Conservation (phyloP, 495 filamentous ascomycete genomes). For the Cairneyella variabilis region DNA sequence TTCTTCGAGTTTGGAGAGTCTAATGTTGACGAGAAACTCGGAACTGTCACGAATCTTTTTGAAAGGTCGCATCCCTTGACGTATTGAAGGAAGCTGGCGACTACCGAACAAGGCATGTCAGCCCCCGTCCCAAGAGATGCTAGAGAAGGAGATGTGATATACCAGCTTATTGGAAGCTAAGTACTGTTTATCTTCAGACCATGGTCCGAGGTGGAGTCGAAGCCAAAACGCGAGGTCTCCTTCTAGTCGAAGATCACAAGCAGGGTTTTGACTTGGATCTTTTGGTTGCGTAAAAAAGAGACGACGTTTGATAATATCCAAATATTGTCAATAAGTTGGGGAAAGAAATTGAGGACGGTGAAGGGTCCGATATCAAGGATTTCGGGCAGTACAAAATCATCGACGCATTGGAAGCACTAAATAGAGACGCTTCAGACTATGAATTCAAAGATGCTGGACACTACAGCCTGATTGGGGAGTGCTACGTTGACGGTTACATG, state of each 20-base stretch:
- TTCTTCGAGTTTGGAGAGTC: background rate
- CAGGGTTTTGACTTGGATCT: background rate
- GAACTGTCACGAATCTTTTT: background rate
- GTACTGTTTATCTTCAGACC: background rate
- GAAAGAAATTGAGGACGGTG: background rate
- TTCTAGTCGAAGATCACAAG: background rate
- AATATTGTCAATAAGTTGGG: background rate
- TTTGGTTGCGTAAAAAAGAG: background rate
- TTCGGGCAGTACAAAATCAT: too few species aligned
- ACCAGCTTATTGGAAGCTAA: background rate
- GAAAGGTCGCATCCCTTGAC: background rate
- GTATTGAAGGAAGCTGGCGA: background rate
- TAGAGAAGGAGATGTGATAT: background rate
- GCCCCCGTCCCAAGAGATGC: background rate
- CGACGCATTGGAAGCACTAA: too few species aligned
- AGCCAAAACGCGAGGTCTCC: background rate
- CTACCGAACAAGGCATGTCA: background rate
- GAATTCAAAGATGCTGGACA: too few species aligned
- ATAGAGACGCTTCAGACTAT: too few species aligned
- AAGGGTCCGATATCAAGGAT: constrained; percentile 7
- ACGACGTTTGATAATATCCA: background rate
- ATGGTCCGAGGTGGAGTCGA: background rate
- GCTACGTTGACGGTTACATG: constrained; percentile 9
- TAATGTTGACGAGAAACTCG: background rate
- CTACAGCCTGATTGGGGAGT: constrained; percentile 19